Percentiles rank a stretch among this genome's conserved stretches.
Conservation (phyloP, 2,329 filamentous ascomycete species). For the Paracoccidioides lutzii region DNA sequence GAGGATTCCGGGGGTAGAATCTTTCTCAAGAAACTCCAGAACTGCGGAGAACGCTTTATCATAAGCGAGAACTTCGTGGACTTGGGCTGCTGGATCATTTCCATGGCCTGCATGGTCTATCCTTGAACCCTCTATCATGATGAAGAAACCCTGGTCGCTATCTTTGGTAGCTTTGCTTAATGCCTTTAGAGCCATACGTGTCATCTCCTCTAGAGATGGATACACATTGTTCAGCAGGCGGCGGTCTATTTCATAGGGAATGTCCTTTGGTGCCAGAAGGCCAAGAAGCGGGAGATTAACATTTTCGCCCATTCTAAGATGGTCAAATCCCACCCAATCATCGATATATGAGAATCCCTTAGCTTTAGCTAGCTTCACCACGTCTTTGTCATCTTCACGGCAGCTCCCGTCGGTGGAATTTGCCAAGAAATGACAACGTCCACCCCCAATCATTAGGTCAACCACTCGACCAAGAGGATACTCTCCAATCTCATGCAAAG, state of each 20-base stretch:
- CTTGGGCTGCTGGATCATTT: conserved; percentile 73
- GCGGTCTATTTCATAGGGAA: conserved; percentile 90
- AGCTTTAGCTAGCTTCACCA: conserved; percentile 58
- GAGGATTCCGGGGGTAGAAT: conserved; percentile 59
- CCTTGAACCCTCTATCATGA: conserved; percentile 94
- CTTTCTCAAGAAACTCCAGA: conserved; percentile 68
- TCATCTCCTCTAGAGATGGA: conserved; percentile 85
- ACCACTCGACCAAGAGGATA: conserved; percentile 77
- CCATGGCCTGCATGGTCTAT: conserved; percentile 90
- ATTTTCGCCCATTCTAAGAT: conserved; percentile 51
- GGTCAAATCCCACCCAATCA: conserved; percentile 61
- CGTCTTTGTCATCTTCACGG: conserved; percentile 62
- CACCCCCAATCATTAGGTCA: conserved; percentile 86
- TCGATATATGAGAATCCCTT: conserved; percentile 72
- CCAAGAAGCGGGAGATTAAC: conserved; percentile 72
- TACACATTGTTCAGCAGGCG: conserved; percentile 65
- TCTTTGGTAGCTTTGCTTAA: conserved; percentile 69
- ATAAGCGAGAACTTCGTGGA: conserved; percentile 88
- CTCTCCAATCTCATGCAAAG: conserved; percentile 79
- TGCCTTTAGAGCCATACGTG: conserved; percentile 63
- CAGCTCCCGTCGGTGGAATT: conserved; percentile 74
- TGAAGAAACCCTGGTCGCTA: conserved; percentile 86
- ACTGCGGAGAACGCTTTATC: conserved; percentile 75
- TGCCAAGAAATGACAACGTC: conserved; percentile 81
- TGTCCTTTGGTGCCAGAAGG: conserved; percentile 67